A percentile compares a stretch with the other conserved stretches of the same genome.
Conservation (phyloP, 108 stramenopile species). For the Skeletonema costatum region DNA sequence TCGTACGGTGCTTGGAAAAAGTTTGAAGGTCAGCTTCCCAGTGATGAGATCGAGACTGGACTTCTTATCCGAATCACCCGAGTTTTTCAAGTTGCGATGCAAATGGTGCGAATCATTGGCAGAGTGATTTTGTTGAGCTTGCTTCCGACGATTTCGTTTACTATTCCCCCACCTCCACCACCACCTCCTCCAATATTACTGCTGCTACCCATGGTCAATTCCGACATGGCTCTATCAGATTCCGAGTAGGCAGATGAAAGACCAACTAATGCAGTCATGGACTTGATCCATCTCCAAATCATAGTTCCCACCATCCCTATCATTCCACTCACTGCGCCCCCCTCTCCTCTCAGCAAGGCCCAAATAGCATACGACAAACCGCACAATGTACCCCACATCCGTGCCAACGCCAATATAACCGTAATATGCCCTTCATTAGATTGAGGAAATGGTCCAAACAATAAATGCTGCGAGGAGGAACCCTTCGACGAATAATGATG, state of each 20-base stretch:
- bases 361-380: slow-evolving; percentile 33
- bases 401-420: slow-evolving; percentile 9
- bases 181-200: not conserved
- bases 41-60: slow-evolving; percentile 6
- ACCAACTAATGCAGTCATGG: slow-evolving; percentile 18
- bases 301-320: slow-evolving; percentile 12
- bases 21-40: slow-evolving; percentile 23
- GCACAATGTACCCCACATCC: slow-evolving; percentile 29
- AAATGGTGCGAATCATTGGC: slow-evolving; percentile 8
- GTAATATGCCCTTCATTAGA: slow-evolving; percentile 6
- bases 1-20: slow-evolving; percentile 33
- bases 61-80: not conserved
- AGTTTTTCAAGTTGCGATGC: slow-evolving; percentile 8
- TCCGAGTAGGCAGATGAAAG: slow-evolving; percentile 8
- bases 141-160: slow-evolving; percentile 6
- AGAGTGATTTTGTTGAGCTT: slow-evolving; percentile 12
- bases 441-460: slow-evolving; percentile 2
- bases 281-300: slow-evolving; percentile 23
- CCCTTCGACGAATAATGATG: slow-evolving; percentile 6
- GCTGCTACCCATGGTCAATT: slow-evolving; percentile 1
- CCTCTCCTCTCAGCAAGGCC: slow-evolving; percentile 23
- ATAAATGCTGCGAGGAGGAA: not conserved
- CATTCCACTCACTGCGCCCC: slow-evolving; percentile 15
- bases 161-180: not conserved
- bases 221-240: not conserved